Evolutionary conservation across 1,139 yeast species (phyloP).

Genomic region (Lodderomyces elongisporus): DNA sequence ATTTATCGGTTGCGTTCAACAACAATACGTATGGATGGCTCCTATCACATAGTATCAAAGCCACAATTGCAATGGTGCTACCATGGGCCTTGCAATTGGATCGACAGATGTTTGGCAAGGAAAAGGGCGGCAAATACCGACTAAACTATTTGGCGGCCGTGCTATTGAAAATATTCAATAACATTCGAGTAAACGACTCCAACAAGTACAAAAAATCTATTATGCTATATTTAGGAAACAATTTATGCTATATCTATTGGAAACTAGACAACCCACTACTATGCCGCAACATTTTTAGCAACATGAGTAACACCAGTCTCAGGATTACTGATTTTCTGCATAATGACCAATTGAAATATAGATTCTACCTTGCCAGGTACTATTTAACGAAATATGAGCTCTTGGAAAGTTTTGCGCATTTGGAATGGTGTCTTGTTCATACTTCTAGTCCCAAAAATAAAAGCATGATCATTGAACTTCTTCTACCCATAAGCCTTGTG

Average conservation of each 20-base stretch:
- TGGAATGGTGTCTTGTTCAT: constrained; percentile 56
- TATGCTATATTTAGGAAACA: constrained; percentile 51
- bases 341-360: constrained; percentile 57
- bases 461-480: constrained; percentile 34
- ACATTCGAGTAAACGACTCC: constrained; percentile 49
- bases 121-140: constrained; percentile 41
- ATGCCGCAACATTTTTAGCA: constrained; percentile 72
- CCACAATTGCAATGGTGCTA: constrained; percentile 36
- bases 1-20: constrained; percentile 55
- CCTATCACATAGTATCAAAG: constrained; percentile 40
- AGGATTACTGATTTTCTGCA: constrained; percentile 40
- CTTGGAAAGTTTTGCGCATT: constrained; percentile 50
- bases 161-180: constrained; percentile 57
- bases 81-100: constrained; percentile 53
- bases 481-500: constrained; percentile 54
- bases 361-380: constrained; percentile 65
- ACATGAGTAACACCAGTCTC: constrained; percentile 59
- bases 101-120: constrained; percentile 36
- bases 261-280: constrained; percentile 57
- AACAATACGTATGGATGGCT: constrained; percentile 48
- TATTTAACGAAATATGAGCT: constrained; percentile 58
- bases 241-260: constrained; percentile 61
- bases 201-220: constrained; percentile 45
- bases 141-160: constrained; percentile 53
- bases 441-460: constrained; percentile 12